Evolutionary conservation across 768 basidiomycete species (phyloP), one percentile per base, ranked within the genome.

Genomic region (Mycena metata): DNA sequence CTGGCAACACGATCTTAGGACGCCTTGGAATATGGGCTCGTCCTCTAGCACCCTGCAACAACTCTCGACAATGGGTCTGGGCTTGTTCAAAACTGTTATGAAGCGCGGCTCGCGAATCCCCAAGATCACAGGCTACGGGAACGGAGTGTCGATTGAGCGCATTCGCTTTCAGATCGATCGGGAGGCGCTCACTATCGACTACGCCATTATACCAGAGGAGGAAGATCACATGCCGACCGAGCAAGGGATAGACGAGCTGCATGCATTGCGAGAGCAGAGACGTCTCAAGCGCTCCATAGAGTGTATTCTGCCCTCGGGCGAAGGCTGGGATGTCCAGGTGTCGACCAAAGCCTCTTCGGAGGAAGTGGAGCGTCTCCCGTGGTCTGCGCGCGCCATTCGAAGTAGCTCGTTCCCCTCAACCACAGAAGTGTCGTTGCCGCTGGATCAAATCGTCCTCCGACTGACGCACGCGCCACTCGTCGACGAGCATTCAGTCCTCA

Each of bases 1-100:
- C 76, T 97, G 95, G 94, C 94, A 96, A 76, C 96, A 97, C 77
- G 94, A 98, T 81, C 87, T 97, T 33, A 92, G 93, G 69, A 88
- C 94, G 0, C 77, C 94, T 43, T 97, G 95, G 95, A 93, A 89
- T 43, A 86, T 96, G 57, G 90, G 89, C 9, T 86, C 90, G 0
- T 84, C 88, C 1, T 82, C 88, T 17, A 85, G 88, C 35, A 74
- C 95, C 12, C 85, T 88, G 11, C 93, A 95, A 70, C 95, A 97
- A 72, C 85, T 98, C 2, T 91, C 91, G n/a, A 89, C 92, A 7
- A 94, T 97, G 88, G 85, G 91, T 19, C 79, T 95, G 9, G 93
- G 94, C 26, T 81, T 97, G 49, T 85, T 93, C 74, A 94, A 95
- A 79, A 88, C 89, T n/a, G 92, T 94, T 5, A 83, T 89, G 63